phyloP scores from a whole-genome alignment of 176 grass and related monocot genomes.

The Stipa capillata region DNA sequence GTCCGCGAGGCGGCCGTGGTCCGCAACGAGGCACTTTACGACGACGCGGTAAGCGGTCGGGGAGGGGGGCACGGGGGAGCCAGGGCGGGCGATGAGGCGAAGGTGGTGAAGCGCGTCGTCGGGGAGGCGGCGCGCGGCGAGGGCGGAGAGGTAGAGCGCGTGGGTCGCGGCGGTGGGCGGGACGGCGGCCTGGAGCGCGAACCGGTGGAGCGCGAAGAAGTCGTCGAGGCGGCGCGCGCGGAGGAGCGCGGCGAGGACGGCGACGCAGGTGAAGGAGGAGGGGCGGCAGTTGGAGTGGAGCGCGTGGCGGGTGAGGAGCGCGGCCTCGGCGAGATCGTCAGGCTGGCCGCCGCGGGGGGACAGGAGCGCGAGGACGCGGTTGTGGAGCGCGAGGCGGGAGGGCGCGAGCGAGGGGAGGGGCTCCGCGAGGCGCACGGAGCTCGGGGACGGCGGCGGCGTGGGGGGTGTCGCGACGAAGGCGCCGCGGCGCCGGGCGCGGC shows the following conservation, averaged over 20 bases:
- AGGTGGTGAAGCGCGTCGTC: slow-evolving; percentile 71
- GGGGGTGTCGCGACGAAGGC: slow-evolving; percentile 41
- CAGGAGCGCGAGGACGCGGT: slow-evolving; percentile 72
- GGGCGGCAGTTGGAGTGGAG: slow-evolving; percentile 96
- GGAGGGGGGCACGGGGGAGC: slow-evolving; percentile 52
- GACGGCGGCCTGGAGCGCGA: slow-evolving; percentile 73
- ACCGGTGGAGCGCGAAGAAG: slow-evolving; percentile 82
- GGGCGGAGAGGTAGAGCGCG: slow-evolving; percentile 72
- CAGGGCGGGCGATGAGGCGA: slow-evolving; percentile 51
- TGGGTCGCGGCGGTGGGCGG: slow-evolving; percentile 69
- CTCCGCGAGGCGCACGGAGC: slow-evolving; percentile 51
- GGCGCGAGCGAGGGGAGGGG: slow-evolving; percentile 60
- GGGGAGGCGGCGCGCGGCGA: slow-evolving; percentile 49
- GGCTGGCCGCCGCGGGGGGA: too few relatives aligned
- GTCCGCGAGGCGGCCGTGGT: slow-evolving; percentile 48
- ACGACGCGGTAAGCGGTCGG: slow-evolving; percentile 75
- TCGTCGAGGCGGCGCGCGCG: slow-evolving; percentile 54
- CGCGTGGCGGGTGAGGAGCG: slow-evolving; percentile 79
- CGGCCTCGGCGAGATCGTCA: slow-evolving; percentile 61
- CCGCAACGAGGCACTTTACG: slow-evolving; percentile 43
- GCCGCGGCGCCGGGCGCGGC: slow-evolving; percentile 28
- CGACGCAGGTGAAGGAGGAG: slow-evolving; percentile 60
- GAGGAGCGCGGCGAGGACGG: slow-evolving; percentile 68
- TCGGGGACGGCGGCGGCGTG: slow-evolving; percentile 11
- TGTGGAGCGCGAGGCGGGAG: slow-evolving; percentile 58